Evolutionary conservation across 352 stramenopile genomes (phyloP).

Genomic region (Phytophthora foliorum): DNA sequence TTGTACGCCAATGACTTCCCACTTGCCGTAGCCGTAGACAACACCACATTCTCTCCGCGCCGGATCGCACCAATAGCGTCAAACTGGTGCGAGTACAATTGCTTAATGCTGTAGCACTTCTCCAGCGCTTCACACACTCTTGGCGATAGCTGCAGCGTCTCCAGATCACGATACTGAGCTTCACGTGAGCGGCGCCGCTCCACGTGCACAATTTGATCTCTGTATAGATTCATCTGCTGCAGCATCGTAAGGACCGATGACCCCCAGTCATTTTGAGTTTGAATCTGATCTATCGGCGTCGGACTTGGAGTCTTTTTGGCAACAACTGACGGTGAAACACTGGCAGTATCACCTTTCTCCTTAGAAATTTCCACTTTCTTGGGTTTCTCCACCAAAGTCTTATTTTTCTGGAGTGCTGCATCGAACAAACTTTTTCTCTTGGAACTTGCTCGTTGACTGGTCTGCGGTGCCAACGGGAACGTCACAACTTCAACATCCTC

Average conservation of each 20-base stretch:
- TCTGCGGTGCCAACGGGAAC: conserved; percentile 70
- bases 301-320: conserved; percentile 1
- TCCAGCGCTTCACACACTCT: conserved; percentile 53
- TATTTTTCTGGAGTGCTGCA: conserved; percentile 41
- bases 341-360: not conserved
- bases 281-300: conserved; percentile 5
- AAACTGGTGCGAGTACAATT: conserved; percentile 95
- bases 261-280: conserved; percentile 24
- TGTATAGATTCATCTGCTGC: conserved; percentile 63
- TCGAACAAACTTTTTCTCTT: conserved; percentile 72
- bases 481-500: conserved; percentile 65
- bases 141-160: conserved; percentile 47
- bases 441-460: conserved; percentile 60
- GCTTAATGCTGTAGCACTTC: conserved; percentile 52
- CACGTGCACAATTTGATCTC: conserved; percentile 85
- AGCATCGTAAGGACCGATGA: conserved; percentile 63
- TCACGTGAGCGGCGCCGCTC: conserved; percentile 58
- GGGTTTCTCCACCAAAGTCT: not conserved
- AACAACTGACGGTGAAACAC: not conserved
- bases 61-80: conserved; percentile 90
- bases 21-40: conserved; percentile 97
- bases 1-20: conserved; percentile 98
- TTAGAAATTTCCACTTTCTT: not conserved
- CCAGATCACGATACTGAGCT: conserved; percentile 54
- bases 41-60: conserved; percentile 90